A percentile compares a stretch with the other conserved stretches of the same genome.
Evolutionary conservation across 371 early-diverging fungal species (phyloP).

Genomic region (Mortierella sp.): DNA sequence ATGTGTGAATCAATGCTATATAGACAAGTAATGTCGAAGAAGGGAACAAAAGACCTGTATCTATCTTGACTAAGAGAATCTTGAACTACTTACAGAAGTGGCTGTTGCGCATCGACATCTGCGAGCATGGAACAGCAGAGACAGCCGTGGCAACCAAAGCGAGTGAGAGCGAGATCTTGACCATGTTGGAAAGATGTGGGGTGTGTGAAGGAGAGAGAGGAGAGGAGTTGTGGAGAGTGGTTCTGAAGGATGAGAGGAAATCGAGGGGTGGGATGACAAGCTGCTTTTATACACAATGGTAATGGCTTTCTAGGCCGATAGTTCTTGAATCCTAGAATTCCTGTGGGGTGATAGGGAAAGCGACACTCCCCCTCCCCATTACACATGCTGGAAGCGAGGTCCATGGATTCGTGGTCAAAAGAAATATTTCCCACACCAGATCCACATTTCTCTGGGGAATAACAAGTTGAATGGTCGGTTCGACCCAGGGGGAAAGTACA

Average conservation of each 20-base stretch:
- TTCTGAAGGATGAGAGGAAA: not conserved
- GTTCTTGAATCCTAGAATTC: no score
- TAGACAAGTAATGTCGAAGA: not conserved
- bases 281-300: no score
- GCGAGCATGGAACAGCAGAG: conserved; percentile 5
- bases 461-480: no score
- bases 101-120: not conserved
- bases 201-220: not conserved
- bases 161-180: conserved; percentile 14
- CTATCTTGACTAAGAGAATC: not conserved
- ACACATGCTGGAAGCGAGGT: no score
- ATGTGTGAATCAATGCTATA: not conserved
- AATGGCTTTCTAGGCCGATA: no score
- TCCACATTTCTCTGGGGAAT: no score
- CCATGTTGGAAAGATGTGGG: conserved; percentile 1
- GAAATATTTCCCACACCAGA: no score
- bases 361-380: no score
- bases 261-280: no score
- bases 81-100: not conserved
- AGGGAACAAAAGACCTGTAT: not conserved
- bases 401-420: no score
- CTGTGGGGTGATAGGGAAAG: no score
- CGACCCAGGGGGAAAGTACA: no score
- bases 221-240: conserved; percentile 7
- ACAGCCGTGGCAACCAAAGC: conserved; percentile 9